phyloP scores from a whole-genome alignment of 768 basidiomycete species.

The Russula lepida region DNA sequence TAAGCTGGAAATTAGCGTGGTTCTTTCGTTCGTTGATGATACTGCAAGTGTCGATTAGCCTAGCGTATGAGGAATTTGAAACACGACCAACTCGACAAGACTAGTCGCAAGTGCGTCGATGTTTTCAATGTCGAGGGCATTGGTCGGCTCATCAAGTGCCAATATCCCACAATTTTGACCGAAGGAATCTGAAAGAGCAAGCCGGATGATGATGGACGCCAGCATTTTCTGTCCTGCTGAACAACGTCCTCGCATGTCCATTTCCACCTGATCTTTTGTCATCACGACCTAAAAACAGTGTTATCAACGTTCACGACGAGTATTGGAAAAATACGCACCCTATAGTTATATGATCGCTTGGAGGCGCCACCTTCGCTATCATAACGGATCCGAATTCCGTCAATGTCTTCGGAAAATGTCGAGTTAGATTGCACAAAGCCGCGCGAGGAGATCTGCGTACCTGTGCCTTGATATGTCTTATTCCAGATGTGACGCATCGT shows the following conservation, averaged over 20 bases:
- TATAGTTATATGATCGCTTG: conserved; percentile 93
- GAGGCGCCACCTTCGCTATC: conserved; percentile 88
- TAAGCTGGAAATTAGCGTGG: conserved; percentile 90
- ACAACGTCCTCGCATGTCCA: conserved; percentile 99
- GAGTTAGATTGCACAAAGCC: background rate
- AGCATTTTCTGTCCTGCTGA: conserved; percentile 98
- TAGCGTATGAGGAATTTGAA: background rate
- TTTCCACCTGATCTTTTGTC: conserved; percentile 98
- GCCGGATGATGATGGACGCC: conserved; percentile 94
- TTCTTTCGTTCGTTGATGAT: conserved; percentile 90
- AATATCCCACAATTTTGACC: conserved; percentile 97
- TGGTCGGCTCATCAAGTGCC: conserved; percentile 96
- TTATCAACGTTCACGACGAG: background rate
- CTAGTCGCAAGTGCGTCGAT: conserved; percentile 90
- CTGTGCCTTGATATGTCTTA: conserved; percentile 97
- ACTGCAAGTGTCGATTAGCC: conserved; percentile 33
- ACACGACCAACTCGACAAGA: conserved; percentile 70
- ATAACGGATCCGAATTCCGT: conserved; percentile 91
- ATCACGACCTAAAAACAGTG: conserved; percentile 72
- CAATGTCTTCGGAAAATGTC: conserved; percentile 62
- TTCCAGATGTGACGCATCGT: conserved; percentile 97
- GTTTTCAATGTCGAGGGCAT: conserved; percentile 92
- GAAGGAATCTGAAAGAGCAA: conserved; percentile 95
- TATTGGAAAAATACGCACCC: conserved; percentile 43
- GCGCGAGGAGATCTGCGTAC: conserved; percentile 34